Percentiles rank a stretch among this genome's conserved stretches.
Conservation (phyloP, 2,329 filamentous ascomycete genomes). For the Dactylellina cionopaga region DNA sequence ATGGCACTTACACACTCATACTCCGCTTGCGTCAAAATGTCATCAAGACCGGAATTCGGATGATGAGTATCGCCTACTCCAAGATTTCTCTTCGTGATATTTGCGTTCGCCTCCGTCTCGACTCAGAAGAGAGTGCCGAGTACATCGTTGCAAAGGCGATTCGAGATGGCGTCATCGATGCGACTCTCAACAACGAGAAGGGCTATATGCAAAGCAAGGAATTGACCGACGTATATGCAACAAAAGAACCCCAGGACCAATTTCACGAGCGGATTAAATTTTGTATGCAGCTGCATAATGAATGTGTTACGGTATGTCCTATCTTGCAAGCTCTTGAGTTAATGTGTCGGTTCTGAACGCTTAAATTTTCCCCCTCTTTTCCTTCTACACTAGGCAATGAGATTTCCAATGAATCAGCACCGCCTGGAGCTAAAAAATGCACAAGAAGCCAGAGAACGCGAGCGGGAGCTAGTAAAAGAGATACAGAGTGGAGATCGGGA, state of each 20-base stretch:
- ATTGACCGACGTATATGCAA: conserved; percentile 93
- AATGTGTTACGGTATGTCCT: conserved; percentile 87
- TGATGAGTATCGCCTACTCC: conserved; percentile 98
- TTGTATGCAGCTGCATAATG: conserved; percentile 90
- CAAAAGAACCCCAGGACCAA: conserved; percentile 91
- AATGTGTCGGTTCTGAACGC: background rate
- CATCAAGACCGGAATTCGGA: conserved; percentile 98
- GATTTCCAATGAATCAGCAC: conserved; percentile 99
- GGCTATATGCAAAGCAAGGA: conserved; percentile 99
- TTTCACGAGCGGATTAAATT: conserved; percentile 97
- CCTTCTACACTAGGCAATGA: conserved; percentile 77
- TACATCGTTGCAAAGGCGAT: conserved; percentile 99
- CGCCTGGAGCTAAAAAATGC: conserved; percentile 96
- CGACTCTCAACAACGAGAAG: conserved; percentile 88
- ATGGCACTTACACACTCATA: conserved; percentile 94
- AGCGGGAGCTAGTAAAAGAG: conserved; percentile 97
- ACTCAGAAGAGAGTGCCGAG: conserved; percentile 96
- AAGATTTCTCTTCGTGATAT: conserved; percentile 97
- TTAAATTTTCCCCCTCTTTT: conserved; percentile 8
- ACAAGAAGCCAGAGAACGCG: conserved; percentile 94
- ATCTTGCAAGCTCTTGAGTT: background rate
- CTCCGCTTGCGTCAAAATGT: conserved; percentile 96
- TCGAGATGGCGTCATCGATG: conserved; percentile 95
- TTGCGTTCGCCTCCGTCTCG: conserved; percentile 90
- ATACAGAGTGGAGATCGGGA: conserved; percentile 98